Conservation (phyloP, 1,284 basidiomycete species). For the Pascua guehoae region DNA sequence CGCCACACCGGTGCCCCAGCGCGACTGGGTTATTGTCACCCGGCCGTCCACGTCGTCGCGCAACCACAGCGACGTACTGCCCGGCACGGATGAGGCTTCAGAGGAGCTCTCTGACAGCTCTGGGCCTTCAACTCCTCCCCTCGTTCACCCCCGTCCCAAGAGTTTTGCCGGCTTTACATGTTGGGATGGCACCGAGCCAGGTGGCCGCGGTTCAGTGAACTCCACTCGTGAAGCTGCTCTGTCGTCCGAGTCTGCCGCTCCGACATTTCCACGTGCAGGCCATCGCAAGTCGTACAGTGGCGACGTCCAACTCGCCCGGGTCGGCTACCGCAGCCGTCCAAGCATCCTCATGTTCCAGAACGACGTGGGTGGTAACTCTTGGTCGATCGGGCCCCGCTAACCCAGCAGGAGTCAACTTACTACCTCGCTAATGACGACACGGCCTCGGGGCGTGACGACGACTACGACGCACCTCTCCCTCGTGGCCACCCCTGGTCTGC, state of each 20-base stretch:
- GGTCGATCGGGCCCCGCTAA: no score
- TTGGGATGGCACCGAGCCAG: conserved; percentile 4
- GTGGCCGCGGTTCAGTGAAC: neutral
- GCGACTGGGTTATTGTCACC: neutral
- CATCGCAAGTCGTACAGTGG: neutral
- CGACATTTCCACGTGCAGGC: neutral
- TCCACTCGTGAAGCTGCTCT: neutral
- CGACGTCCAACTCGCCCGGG: no score
- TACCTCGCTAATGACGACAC: conserved; percentile 7
- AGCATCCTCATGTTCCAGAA: conserved; percentile 4
- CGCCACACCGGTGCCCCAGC: neutral
- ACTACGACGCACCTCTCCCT: no score
- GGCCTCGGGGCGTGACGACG: no score
- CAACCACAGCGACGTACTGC: neutral
- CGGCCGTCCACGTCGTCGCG: neutral
- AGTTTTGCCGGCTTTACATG: conserved; percentile 11
- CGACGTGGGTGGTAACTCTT: neutral
- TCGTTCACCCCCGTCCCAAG: conserved; percentile 3
- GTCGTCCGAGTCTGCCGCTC: neutral
- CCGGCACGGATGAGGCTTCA: neutral
- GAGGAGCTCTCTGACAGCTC: neutral
- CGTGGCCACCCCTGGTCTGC: no score
- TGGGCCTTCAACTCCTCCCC: neutral
- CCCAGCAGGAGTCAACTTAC: conserved; percentile 10
- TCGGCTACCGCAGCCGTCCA: neutral